Conservation (phyloP, 164 flowering plant genomes). For the Protea cynaroides region DNA sequence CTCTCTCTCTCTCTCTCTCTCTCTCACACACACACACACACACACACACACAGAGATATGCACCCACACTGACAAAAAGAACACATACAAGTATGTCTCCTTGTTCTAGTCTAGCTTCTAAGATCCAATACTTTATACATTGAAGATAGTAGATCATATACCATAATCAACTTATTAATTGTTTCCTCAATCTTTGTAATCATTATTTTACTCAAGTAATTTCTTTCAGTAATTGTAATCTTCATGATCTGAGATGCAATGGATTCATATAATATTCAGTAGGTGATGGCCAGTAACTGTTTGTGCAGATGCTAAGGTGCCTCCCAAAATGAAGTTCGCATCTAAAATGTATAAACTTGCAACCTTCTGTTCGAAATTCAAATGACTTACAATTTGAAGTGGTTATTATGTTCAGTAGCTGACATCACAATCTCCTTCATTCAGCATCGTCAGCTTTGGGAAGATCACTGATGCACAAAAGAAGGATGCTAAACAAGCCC, state of each 20-base stretch:
- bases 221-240: not conserved
- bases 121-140: no score
- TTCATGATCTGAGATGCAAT: not conserved
- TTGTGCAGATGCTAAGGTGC: conserved; percentile 68
- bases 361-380: not conserved
- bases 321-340: conserved; percentile 51
- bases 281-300: conserved; percentile 3
- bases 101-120: no score
- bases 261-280: no score
- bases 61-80: no score
- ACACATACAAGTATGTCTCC: no score
- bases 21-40: no score
- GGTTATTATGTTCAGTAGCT: not conserved
- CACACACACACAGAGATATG: no score
- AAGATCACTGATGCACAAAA: conserved; percentile 48
- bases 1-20: no score
- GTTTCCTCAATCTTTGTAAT: no score
- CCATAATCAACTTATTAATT: no score
- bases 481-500: conserved; percentile 64
- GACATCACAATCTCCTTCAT: conserved; percentile 9
- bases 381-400: not conserved
- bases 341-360: conserved; percentile 51
- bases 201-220: no score
- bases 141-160: no score
- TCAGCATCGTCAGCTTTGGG: conserved; percentile 91